Conservation (phyloP, 2,329 filamentous ascomycete species). For the Grosmannia penicillata region DNA sequence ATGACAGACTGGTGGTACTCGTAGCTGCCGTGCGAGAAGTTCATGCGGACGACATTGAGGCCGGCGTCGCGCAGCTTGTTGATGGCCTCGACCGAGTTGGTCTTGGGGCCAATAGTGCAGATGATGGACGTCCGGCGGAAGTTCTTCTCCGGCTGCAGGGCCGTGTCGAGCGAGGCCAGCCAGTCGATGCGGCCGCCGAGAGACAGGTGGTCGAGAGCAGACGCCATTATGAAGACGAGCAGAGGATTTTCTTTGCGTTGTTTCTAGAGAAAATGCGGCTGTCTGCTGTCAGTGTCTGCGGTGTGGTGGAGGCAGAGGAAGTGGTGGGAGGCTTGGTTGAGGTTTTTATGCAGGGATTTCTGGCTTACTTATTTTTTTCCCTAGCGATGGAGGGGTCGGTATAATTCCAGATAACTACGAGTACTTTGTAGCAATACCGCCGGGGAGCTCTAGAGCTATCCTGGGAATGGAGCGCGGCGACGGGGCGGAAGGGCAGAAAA, state of each 20-base stretch:
- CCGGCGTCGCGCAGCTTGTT: conserved; percentile 82
- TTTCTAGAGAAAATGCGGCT: no score
- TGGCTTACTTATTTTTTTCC: background rate
- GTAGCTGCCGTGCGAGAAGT: conserved; percentile 92
- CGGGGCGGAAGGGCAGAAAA: no score
- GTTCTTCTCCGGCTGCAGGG: conserved; percentile 73
- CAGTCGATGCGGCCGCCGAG: conserved; percentile 56
- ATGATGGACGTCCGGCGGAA: conserved; percentile 97
- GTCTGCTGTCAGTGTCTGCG: background rate
- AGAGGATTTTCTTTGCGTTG: background rate
- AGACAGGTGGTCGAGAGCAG: conserved; percentile 74
- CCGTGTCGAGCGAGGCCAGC: conserved; percentile 66
- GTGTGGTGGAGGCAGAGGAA: background rate
- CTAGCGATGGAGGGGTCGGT: background rate
- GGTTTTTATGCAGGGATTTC: background rate
- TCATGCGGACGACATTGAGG: conserved; percentile 99
- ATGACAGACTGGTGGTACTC: conserved; percentile 93
- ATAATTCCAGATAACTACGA: no score
- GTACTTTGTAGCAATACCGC: no score
- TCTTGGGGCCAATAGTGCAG: conserved; percentile 98
- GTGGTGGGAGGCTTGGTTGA: background rate
- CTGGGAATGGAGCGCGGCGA: no score
- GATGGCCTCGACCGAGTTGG: conserved; percentile 94
- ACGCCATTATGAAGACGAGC: conserved; percentile 28
- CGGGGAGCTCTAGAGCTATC: no score